Evolutionary conservation across 1,139 yeast species (phyloP).

Genomic region (Arxiozyma heterogenica): DNA sequence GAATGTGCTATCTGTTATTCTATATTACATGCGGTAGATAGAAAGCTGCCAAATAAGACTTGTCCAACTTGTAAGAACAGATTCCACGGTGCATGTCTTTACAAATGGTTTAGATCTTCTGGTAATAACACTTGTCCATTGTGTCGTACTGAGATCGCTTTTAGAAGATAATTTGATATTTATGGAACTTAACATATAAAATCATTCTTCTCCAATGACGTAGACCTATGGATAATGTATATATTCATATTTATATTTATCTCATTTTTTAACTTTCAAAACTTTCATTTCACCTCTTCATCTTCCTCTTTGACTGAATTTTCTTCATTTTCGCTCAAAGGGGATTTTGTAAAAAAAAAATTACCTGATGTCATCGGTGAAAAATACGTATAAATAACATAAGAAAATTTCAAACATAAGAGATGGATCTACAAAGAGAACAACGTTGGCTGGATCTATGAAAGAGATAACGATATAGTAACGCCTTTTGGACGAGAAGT

Average conservation of each 20-base stretch:
- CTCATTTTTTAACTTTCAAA: neutral
- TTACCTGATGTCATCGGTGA: too few species aligned
- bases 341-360: too few species aligned
- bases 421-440: slow-evolving; percentile 34
- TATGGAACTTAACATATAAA: too few species aligned
- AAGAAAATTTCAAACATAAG: neutral
- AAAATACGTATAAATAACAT: neutral
- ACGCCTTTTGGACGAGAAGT: neutral
- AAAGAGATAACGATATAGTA: neutral
- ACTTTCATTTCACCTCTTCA: too few species aligned
- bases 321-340: too few species aligned
- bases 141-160: slow-evolving; percentile 72
- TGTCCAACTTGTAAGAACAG: slow-evolving; percentile 88
- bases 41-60: slow-evolving; percentile 77
- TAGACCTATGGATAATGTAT: neutral
- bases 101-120: slow-evolving; percentile 95
- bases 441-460: slow-evolving; percentile 32
- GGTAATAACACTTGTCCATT: slow-evolving; percentile 89
- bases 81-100: slow-evolving; percentile 94
- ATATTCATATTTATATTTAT: too few species aligned
- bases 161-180: slow-evolving; percentile 27
- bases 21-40: slow-evolving; percentile 74
- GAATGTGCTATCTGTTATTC: slow-evolving; percentile 97
- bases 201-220: too few species aligned
- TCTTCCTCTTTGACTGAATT: neutral